Base-by-base conservation (phyloP, 768 basidiomycete species). In the Chiua virens region DNA sequence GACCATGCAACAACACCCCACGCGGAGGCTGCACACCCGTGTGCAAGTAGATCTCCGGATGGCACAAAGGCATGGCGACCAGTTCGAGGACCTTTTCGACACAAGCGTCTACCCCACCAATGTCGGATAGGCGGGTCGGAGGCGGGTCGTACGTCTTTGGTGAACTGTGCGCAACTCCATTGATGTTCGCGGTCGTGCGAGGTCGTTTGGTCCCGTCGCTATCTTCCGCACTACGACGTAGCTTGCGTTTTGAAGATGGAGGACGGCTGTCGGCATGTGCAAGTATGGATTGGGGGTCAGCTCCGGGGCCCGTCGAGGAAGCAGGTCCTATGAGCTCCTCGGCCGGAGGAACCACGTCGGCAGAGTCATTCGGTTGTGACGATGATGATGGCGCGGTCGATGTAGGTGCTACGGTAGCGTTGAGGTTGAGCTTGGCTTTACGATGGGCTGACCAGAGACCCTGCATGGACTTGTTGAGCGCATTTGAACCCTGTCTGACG, bases 11-110 rank as follows among this genome's bases (percentile, higher is more conserved):
- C 20, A 99, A 69, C 0, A 99, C 92, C 11, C 97, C 97, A 42
- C 95, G 74, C 1, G 96, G 94, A 5, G 95, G 87, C 56, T 90
- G 87, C 3, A 97, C 88, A 2, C 97, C 96, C 0, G 93, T 95
- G 57, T 94, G 88, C 5, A 91, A 71, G 71, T 98, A 98, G 8
- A 99, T 84, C 67, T 99, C 97, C 0, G 97, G 97, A 71, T 98
- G 95, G 46, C 86, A 85, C 1, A 99, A 72, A 0, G 97, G 97
- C 83, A 98, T 87, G 1, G 91, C 93, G 14, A 98, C 93, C n/a
- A 96, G 84, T 62, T 98, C 95, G 34, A 97, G 80, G 75, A 98
- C 82, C 68, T 94, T 94, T 65, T 96, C 93, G 15, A 98, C 79
- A 55, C 88, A 94, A 14, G 76, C 62, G 50, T 90, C 86, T 5